Base-by-base conservation (phyloP, 441 rosid genomes). In the Omphalea diandra region DNA sequence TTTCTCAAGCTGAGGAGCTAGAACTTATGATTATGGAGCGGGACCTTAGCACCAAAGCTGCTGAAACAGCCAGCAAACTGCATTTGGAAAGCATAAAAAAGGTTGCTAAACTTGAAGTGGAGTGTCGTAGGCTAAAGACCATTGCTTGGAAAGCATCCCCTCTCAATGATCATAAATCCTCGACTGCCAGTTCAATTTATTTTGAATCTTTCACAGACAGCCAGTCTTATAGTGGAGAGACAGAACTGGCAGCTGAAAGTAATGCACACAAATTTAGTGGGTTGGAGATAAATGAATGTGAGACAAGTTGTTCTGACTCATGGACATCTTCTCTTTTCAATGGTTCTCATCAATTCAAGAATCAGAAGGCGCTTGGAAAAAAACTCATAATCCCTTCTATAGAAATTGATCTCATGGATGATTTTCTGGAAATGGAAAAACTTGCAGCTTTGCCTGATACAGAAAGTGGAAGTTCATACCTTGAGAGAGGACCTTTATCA, bases 361-460 rank as follows among this genome's bases (percentile, higher is more conserved):
- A 81, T 43, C 75, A 67, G 50, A 86, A 65, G 73, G 55, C 61
- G 10, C 40, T 36, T 35, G 84, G 79, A 58, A 84, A 81, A 70
- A 85, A 81, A 32, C 53, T 79, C 1, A 78, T 80, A 81, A 73
- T 76, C 73, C 73, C 92, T 75, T 81, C 87, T 26, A 69, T 74
- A 46, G 85, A 86, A 62, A 81, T 88, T 41, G 80, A 84, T 80
- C 85, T 95, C 67, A 88, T 92, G 98, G 97, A 92, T 82, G 98
- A 92, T 79, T 94, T 94, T 77, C 90, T 94, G 33, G 99, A 94
- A 84, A 92, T 94, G 97, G 99, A 94, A 73, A 88, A 81, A 81
- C 87, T 94, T 4, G 98, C 89, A 53, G 84, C 88, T 35, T 71
- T 74, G 69, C 90, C 86, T 0, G 83, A 75, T 22, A 74, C 81